Base-by-base conservation (phyloP, 805 yeast genomes). In the Saturnispora sekii region DNA sequence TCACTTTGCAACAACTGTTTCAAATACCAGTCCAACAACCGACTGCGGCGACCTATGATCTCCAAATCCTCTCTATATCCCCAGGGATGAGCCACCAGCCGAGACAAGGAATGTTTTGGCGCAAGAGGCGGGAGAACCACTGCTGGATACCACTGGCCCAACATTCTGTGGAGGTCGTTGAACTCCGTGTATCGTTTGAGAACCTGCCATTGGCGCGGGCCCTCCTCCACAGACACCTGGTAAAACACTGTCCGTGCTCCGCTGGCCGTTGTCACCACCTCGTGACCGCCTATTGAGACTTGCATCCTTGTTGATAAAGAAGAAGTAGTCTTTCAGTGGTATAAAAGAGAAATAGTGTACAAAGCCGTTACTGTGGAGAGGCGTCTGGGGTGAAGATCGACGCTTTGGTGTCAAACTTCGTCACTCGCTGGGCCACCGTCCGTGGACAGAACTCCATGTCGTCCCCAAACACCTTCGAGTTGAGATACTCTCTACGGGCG, bases 51-150 rank as follows among this genome's bases (percentile, higher is more conserved):
- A 48, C 72, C 74, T n/a, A 76, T 70, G 10, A 63, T 60, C 28
- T 52, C 51, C 2, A 51, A 40, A 43, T 63, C 67, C 9, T 51
- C 50, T 38, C 58, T 62, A 47, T 63, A 63, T 26, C 51, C 51
- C 35, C 63, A 57, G 2, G 67, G 67, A 40, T 57, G 57, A 26
- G 52, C 52, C 15, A 65, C 47, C 15, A 62, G 49, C 34, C 56
- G 50, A 37, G 74, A 63, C 12, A 76, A 51, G 2, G 79, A 70
- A 50, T 84, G 93, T 56, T 84, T 84, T 58, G 81, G 84, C 0
- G 98, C 98, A n/a, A 93, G 86, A 1, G 97, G 96, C 3, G 99
- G 97, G 9, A 93, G 77, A 10, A 93, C 75, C n/a, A 84, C 64
- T 5, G 94, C 78, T 4, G 97, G 98, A 54, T 83, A 81, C 44